Base-by-base conservation (phyloP, 305 asterid genomes). In the Fraxinus velutina region DNA sequence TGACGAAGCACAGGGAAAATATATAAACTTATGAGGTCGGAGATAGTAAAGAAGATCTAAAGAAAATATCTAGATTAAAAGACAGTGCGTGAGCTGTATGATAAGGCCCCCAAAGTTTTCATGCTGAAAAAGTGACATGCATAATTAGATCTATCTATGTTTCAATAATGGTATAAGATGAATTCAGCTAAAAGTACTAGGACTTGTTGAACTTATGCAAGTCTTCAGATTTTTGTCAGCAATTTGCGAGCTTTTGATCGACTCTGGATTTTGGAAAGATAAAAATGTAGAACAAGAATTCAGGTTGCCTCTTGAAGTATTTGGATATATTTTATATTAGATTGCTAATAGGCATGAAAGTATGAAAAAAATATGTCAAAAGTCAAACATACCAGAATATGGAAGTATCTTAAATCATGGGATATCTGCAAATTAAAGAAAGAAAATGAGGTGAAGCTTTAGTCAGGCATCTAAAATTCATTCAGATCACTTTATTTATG, bases 391-490 rank as follows among this genome's bases (percentile, higher is more conserved):
- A 93, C 98, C 93, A 90, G 88, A 84, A 90, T 87, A 75, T 87
- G 90, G 83, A 93, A 92, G 89, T 88, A 87, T 76, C 88, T 83
- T 77, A 92, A 85, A 81, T 92, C 96, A 86, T 92, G 95, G 36
- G 97, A 89, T 80, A 93, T 87, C 98, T 93, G 94, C 90, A 84
- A 75, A 88, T 36, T 57, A 42, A 47, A 85, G 2, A 19, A 9
- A 71, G 78, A 73, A 76, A 74, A 1, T 37, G 13, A 72, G 52
- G 32, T 13, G 55, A 44, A 29, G 24, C 32, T 66, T 47, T 57
- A 44, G 55, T 44, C 55, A 44, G 55, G 17, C 77, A 22, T 19
- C 37, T 8, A 39, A 44, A 22, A 24, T 39, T 22, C 9, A 17
- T 6, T 10, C 12, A 44, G 13, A 30, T 42, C 15, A 75, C 60